Evolutionary conservation across 192 early-diverging fungal species (phyloP).

Genomic region (Coemansia sp.): DNA sequence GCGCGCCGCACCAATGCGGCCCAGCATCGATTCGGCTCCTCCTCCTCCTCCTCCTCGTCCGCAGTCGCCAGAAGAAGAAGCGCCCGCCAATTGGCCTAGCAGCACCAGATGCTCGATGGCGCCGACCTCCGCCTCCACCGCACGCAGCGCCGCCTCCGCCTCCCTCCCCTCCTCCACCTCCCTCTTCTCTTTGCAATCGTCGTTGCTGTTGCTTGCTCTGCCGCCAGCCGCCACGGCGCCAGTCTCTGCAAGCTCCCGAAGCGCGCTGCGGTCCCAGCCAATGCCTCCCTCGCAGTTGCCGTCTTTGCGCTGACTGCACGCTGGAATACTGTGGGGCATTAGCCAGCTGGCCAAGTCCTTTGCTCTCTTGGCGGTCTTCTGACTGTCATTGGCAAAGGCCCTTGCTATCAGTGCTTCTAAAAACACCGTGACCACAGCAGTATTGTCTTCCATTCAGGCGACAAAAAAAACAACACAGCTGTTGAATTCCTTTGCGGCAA

Average conservation of each 20-base stretch:
- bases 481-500: no score
- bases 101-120: slow-evolving; percentile 10
- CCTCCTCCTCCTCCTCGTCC: no score
- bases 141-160: slow-evolving; percentile 30
- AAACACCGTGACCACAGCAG: no score
- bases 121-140: slow-evolving; percentile 74
- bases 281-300: no score
- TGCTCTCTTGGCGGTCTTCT: no score
- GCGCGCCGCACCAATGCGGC: slow-evolving; percentile 72
- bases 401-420: no score
- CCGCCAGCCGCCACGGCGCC: not conserved
- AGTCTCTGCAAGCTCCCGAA: slow-evolving; percentile 11
- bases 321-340: no score
- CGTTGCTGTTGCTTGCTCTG: slow-evolving; percentile 54
- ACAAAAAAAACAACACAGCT: no score
- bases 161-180: slow-evolving; percentile 5
- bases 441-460: no score
- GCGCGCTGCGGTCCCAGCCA: slow-evolving; percentile 16
- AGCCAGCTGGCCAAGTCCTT: not conserved
- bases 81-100: no score
- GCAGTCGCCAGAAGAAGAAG: no score
- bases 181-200: slow-evolving; percentile 20
- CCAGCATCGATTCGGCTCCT: slow-evolving; percentile 67
- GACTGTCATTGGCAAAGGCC: no score
- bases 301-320: not conserved